Evolutionary conservation across 805 yeast species (phyloP).

Genomic region (Komagataella mondaviorum): DNA sequence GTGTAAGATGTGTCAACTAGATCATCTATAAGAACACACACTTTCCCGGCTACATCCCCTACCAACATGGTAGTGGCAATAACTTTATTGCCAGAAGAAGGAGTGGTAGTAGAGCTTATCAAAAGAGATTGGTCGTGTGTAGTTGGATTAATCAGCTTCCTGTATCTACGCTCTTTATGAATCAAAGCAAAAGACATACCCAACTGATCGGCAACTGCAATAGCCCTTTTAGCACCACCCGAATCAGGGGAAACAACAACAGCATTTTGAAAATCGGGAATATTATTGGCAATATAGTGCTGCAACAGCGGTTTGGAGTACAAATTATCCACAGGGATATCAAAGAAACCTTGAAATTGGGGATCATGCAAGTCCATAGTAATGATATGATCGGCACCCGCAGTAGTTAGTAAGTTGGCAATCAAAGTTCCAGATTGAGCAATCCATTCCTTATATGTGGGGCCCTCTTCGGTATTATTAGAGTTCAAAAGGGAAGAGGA

Average conservation of each 20-base stretch:
- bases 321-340: conserved; percentile 89
- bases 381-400: conserved; percentile 93
- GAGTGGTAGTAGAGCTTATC: background rate
- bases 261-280: conserved; percentile 72
- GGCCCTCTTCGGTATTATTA: conserved; percentile 16
- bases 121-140: conserved; percentile 5
- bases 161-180: conserved; percentile 78
- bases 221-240: conserved; percentile 97
- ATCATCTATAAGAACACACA: conserved; percentile 88
- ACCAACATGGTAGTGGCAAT: conserved; percentile 88
- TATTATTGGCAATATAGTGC: conserved; percentile 63
- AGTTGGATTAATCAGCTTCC: conserved; percentile 4
- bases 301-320: conserved; percentile 81
- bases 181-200: conserved; percentile 87
- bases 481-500: background rate
- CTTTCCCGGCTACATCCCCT: conserved; percentile 81
- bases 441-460: conserved; percentile 88
- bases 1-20: conserved; percentile 90
- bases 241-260: conserved; percentile 97
- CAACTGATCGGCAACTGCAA: conserved; percentile 82
- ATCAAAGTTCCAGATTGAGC: conserved; percentile 90
- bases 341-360: conserved; percentile 95
- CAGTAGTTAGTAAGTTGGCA: conserved; percentile 75
- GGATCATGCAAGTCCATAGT: conserved; percentile 98
- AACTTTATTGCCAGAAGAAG: conserved; percentile 12